Percentiles rank a stretch among this genome's conserved stretches.
These are phyloP conservation scores for Dactylonectria estremocensis DNA, from an alignment of 2,329 filamentous ascomycete species.

Conservation along the genomic window DNA sequence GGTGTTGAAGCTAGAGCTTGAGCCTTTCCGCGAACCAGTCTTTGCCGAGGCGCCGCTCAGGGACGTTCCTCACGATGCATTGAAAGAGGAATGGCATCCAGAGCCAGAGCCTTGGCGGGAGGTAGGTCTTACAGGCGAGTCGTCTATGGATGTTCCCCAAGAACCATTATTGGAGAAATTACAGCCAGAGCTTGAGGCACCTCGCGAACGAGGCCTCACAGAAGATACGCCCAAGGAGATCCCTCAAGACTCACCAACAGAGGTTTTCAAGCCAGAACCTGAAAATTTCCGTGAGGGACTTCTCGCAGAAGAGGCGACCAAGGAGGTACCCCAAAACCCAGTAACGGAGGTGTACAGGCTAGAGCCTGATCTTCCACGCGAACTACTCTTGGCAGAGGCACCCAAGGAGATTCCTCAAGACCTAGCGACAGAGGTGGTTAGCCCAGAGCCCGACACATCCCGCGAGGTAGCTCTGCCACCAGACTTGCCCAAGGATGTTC, in stretches of 20 bases:
- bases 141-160: not conserved
- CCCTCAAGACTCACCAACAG: not conserved
- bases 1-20: not conserved
- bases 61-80: not conserved
- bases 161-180: not conserved
- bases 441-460: too few relatives aligned
- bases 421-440: not conserved
- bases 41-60: slow-evolving; percentile 2
- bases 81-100: not conserved
- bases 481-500: too few relatives aligned
- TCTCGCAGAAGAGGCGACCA: not conserved
- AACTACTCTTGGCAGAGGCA: too few relatives aligned
- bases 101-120: slow-evolving; percentile 18
- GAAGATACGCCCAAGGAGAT: slow-evolving; percentile 5
- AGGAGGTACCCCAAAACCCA: not conserved
- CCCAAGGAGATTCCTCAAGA: not conserved
- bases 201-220: slow-evolving; percentile 11
- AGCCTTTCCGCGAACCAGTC: slow-evolving; percentile 16
- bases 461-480: too few relatives aligned
- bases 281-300: too few relatives aligned
- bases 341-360: not conserved
- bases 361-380: slow-evolving; percentile 17
- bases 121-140: not conserved
- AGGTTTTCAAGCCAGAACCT: too few relatives aligned
- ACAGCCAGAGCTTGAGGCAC: slow-evolving; percentile 11